Evolutionary conservation across 345 rosid genomes (phyloP).

Genomic region (Populus deltoides): DNA sequence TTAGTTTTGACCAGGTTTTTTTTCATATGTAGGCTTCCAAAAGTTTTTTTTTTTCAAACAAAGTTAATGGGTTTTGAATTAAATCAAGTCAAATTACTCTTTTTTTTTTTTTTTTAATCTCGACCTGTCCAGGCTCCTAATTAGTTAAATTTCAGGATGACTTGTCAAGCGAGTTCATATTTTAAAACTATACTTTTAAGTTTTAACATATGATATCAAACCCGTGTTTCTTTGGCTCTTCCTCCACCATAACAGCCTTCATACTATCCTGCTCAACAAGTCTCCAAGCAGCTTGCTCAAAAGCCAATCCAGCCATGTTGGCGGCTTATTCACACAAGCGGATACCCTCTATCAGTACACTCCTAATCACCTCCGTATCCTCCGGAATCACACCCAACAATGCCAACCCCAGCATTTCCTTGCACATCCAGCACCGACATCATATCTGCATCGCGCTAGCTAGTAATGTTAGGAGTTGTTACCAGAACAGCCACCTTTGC

Average conservation of each 20-base stretch:
- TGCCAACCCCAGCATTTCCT: slow-evolving; percentile 85
- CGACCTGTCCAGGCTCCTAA: too few relatives aligned
- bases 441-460: slow-evolving; percentile 89
- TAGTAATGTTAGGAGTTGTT: slow-evolving; percentile 88
- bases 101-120: too few relatives aligned
- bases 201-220: slow-evolving; percentile 12
- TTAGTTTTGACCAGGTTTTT: too few relatives aligned
- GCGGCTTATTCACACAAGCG: slow-evolving; percentile 84
- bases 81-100: too few relatives aligned
- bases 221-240: slow-evolving; percentile 85
- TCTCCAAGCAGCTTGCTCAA: slow-evolving; percentile 99
- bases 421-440: slow-evolving; percentile 95
- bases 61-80: too few relatives aligned
- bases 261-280: slow-evolving; percentile 95
- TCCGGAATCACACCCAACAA: slow-evolving; percentile 87
- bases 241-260: slow-evolving; percentile 95
- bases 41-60: too few relatives aligned
- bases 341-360: slow-evolving; percentile 89
- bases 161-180: too few relatives aligned
- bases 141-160: too few relatives aligned
- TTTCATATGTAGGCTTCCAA: too few relatives aligned
- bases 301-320: slow-evolving; percentile 91
- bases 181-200: too few relatives aligned
- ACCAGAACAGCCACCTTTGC: slow-evolving; percentile 89
- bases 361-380: slow-evolving; percentile 86